Percentiles rank a stretch among this genome's conserved stretches.
These are phyloP conservation scores for Kwoniella shivajii DNA, from an alignment of 1,284 basidiomycete species.

Conservation along the genomic window DNA sequence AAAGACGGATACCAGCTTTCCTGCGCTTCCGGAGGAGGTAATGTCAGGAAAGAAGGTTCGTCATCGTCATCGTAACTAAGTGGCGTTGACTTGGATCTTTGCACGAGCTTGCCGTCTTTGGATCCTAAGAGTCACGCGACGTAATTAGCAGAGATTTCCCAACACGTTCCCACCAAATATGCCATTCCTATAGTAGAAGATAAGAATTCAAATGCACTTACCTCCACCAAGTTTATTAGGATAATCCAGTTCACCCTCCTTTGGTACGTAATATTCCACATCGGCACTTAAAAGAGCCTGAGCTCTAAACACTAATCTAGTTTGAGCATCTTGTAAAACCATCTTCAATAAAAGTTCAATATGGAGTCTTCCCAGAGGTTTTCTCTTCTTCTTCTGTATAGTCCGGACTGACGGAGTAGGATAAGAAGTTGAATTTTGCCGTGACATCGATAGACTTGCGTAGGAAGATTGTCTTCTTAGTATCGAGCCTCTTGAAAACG, in stretches of 20 bases:
- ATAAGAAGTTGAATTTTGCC: neutral
- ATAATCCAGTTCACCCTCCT: slow-evolving; percentile 73
- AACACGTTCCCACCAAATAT: neutral
- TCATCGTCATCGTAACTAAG: slow-evolving; percentile 52
- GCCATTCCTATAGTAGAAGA: neutral
- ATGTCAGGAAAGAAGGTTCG: slow-evolving; percentile 62
- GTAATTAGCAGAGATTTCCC: too few species aligned
- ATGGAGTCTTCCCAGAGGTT: slow-evolving; percentile 62
- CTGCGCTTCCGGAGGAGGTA: slow-evolving; percentile 71
- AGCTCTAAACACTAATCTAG: slow-evolving; percentile 87
- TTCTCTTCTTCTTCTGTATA: slow-evolving; percentile 21
- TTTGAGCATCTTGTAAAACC: slow-evolving; percentile 92
- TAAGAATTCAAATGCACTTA: slow-evolving; percentile 15
- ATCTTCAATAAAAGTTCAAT: slow-evolving; percentile 76
- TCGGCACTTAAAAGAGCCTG: slow-evolving; percentile 85
- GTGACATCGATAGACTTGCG: slow-evolving; percentile 2
- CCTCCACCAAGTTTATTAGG: slow-evolving; percentile 63
- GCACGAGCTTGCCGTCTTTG: slow-evolving; percentile 23
- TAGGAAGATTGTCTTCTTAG: slow-evolving; percentile 11
- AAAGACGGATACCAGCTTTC: slow-evolving; percentile 88
- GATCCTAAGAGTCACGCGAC: too few species aligned
- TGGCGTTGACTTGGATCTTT: slow-evolving; percentile 23
- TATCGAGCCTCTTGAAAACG: slow-evolving; percentile 8
- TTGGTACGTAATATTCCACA: slow-evolving; percentile 76
- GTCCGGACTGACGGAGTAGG: slow-evolving; percentile 1